Base-by-base conservation (phyloP, 1,284 basidiomycete species). In the Rhodotorula sp. region DNA sequence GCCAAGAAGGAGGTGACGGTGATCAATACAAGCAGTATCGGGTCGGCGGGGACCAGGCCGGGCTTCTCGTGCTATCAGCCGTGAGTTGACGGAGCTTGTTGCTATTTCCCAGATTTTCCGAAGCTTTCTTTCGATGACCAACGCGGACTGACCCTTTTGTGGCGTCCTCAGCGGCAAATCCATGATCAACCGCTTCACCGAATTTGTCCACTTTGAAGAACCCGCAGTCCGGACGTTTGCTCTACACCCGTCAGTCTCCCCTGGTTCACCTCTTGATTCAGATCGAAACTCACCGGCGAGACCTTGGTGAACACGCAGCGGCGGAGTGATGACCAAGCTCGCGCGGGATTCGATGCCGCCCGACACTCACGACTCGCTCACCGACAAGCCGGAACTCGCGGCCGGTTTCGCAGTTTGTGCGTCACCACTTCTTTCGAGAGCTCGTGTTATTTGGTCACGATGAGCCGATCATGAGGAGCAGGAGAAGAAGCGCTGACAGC, bases 201-300 rank as follows among this genome's bases (percentile, higher is more conserved):
- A 69, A 21, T 69, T 69, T 34, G 26, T 69, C 5, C 68, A 69
- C 62, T 69, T 65, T 15, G 68, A 69, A n/a, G 68, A 69, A n/a
- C 63, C 62, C 23, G 26, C 21, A n/a, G 63, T 69, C 8, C 59
- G 63, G 47, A 65, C 63, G 1, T 69, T 65, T 18, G 59, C 68
- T 8, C 50, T 69, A 7, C 68, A 69, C 38, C 68, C 68, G 68
- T 69, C 14, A 45, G 68, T 52, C n/a, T 14, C 18, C 19, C 21
- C 12, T 28, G 10, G 6, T 23, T 10, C 31, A 8, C 2, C n/a
- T 7, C 45, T 0, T 16, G 0, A 4, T 26, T 12, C 16, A 21
- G 18, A 19, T 21, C 26, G 16, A n/a, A n/a, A n/a, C n/a, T n/a
- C n/a, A n/a, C n/a, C n/a, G n/a, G n/a, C n/a, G n/a, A n/a, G n/a